Evolutionary conservation across 108 stramenopile genomes (phyloP).

Genomic region (Nitzschia putrida): DNA sequence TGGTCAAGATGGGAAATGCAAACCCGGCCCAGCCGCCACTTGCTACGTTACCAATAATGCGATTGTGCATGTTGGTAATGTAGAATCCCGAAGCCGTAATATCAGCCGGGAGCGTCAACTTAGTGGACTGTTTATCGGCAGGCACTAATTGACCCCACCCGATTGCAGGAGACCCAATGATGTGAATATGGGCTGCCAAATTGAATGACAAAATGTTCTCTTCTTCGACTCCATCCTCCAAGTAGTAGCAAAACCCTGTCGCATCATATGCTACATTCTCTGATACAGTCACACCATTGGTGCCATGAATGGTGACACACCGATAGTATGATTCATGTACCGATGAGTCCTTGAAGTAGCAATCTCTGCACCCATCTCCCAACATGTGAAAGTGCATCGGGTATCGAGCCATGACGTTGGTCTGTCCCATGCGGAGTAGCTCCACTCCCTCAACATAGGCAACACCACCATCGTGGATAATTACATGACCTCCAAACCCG

Average conservation of each 20-base stretch:
- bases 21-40: constrained; percentile 53
- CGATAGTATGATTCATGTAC: constrained; percentile 50
- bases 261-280: constrained; percentile 61
- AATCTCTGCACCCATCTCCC: constrained; percentile 25
- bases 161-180: constrained; percentile 20
- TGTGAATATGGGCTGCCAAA: constrained; percentile 55
- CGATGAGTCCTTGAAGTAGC: constrained; percentile 43
- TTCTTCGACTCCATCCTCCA: constrained; percentile 60
- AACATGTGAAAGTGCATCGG: constrained; percentile 53
- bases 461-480: constrained; percentile 25
- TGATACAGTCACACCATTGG: background rate
- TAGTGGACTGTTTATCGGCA: constrained; percentile 20
- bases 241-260: constrained; percentile 53
- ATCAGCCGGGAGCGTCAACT: constrained; percentile 46
- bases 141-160: background rate
- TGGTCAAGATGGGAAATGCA: constrained; percentile 35
- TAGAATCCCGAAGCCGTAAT: constrained; percentile 46
- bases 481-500: constrained; percentile 57
- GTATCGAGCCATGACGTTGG: constrained; percentile 55
- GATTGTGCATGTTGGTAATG: constrained; percentile 49
- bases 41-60: constrained; percentile 50
- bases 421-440: constrained; percentile 56
- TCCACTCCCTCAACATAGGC: constrained; percentile 45
- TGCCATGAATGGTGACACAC: constrained; percentile 31
- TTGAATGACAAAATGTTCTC: constrained; percentile 46